These are phyloP conservation scores for Leccinum rimulosum DNA, from an alignment of 768 basidiomycete species.

Conservation along the genomic window DNA sequence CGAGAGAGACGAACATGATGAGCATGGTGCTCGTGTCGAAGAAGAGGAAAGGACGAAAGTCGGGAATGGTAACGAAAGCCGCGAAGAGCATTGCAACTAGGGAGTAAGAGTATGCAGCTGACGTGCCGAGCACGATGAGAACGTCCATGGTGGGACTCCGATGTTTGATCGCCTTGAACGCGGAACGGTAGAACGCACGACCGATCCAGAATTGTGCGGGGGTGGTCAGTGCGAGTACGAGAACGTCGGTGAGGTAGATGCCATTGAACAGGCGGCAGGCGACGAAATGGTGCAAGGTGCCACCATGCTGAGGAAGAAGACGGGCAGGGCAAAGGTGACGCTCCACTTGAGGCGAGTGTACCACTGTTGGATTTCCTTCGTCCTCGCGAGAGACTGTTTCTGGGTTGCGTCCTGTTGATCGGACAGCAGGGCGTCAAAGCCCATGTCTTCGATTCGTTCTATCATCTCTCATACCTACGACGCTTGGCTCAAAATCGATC, in stretches of 20 bases:
- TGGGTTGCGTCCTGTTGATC: conserved; percentile 82
- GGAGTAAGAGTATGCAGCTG: conserved; percentile 92
- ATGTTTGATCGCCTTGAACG: conserved; percentile 90
- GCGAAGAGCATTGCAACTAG: conserved; percentile 66
- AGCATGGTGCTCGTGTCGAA: conserved; percentile 99
- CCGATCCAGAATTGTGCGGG: conserved; percentile 95
- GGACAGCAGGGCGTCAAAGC: conserved; percentile 85
- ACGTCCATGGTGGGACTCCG: conserved; percentile 96
- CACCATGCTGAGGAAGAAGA: conserved; percentile 90
- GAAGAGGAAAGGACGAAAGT: conserved; percentile 82
- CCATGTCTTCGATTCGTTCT: conserved; percentile 82
- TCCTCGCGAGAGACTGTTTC: conserved; percentile 78
- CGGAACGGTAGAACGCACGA: conserved; percentile 79
- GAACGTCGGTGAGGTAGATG: conserved; percentile 78
- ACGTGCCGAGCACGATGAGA: conserved; percentile 92
- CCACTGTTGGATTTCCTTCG: conserved; percentile 94
- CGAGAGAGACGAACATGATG: conserved; percentile 94
- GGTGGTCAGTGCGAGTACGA: conserved; percentile 75
- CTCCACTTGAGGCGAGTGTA: conserved; percentile 70
- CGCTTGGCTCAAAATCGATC: conserved; percentile 67
- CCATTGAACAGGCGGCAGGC: conserved; percentile 54
- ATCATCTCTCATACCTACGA: conserved; percentile 84
- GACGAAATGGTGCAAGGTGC: conserved; percentile 59
- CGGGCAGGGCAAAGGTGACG: conserved; percentile 82
- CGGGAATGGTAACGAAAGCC: conserved; percentile 57